phyloP scores from a whole-genome alignment of 306 rosid genomes.

The Rosa chinensis region DNA sequence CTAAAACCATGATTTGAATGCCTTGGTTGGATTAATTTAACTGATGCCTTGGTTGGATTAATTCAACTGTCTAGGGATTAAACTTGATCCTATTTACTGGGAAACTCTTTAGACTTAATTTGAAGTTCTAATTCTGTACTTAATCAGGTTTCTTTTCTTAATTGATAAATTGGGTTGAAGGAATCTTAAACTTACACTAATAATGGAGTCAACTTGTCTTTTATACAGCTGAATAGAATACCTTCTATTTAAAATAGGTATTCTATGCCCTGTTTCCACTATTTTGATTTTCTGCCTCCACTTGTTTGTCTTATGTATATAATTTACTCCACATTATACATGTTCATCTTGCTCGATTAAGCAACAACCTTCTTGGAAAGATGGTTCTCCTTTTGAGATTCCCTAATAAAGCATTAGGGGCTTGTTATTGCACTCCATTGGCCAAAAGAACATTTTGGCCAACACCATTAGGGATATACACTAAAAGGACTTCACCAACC shows the following conservation, averaged over 20 bases:
- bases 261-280: conserved; percentile 20
- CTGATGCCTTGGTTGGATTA: conserved; percentile 1
- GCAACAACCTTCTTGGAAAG: conserved; percentile 11
- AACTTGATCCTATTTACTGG: not conserved
- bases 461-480: conserved; percentile 5
- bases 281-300: conserved; percentile 13
- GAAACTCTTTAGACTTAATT: not conserved
- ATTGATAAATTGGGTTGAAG: not conserved
- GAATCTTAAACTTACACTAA: conserved; percentile 10
- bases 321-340: not conserved
- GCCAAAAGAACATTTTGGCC: not conserved
- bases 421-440: not conserved
- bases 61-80: conserved; percentile 4
- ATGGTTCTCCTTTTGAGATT: conserved; percentile 19
- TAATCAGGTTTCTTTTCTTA: not conserved
- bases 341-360: not conserved
- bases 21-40: no score
- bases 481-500: conserved; percentile 11
- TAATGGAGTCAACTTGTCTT: conserved; percentile 19
- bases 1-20: not conserved
- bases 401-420: conserved; percentile 24
- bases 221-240: not conserved
- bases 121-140: not conserved
- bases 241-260: not conserved
- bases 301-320: conserved; percentile 16